phyloP scores from a whole-genome alignment of 2,329 filamentous ascomycete genomes.

The Talaromyces sp. region DNA sequence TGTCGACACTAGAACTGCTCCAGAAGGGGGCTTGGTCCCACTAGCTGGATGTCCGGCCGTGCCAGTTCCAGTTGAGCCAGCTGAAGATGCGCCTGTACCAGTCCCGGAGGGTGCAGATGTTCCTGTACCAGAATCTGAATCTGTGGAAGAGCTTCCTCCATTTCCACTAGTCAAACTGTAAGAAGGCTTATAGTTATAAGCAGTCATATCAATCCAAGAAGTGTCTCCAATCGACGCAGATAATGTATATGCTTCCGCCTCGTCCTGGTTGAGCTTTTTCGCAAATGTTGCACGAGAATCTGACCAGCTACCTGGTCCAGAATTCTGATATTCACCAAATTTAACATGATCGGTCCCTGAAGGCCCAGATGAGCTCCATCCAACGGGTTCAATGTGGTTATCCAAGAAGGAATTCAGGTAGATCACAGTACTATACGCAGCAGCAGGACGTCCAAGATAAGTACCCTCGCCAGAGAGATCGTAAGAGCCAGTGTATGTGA shows the following conservation, averaged over 20 bases:
- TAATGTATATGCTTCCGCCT: slow-evolving; percentile 41
- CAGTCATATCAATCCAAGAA: slow-evolving; percentile 47
- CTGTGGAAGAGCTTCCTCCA: slow-evolving; percentile 3
- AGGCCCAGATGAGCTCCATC: slow-evolving; percentile 35
- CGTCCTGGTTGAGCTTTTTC: slow-evolving; percentile 36
- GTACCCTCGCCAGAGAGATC: slow-evolving; percentile 21
- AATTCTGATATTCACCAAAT: slow-evolving; percentile 40
- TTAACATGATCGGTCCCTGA: slow-evolving; percentile 38
- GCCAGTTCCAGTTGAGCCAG: slow-evolving; percentile 23
- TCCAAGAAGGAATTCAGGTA: slow-evolving; percentile 41
- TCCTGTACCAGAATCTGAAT: not conserved
- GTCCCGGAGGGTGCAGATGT: not conserved
- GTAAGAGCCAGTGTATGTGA: slow-evolving; percentile 7
- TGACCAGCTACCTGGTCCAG: slow-evolving; percentile 36
- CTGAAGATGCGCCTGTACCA: slow-evolving; percentile 10
- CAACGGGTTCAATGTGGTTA: slow-evolving; percentile 33
- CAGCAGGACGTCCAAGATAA: slow-evolving; percentile 26
- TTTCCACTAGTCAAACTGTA: slow-evolving; percentile 25
- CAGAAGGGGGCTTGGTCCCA: slow-evolving; percentile 44
- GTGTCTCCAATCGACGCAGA: slow-evolving; percentile 44
- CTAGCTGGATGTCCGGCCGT: slow-evolving; percentile 43
- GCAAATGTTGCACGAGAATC: slow-evolving; percentile 37
- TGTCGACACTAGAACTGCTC: slow-evolving; percentile 48
- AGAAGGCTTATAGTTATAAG: slow-evolving; percentile 43
- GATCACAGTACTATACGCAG: slow-evolving; percentile 33